Conservation (phyloP, 2,329 filamentous ascomycete genomes). For the Alternaria angustiovoidea region DNA sequence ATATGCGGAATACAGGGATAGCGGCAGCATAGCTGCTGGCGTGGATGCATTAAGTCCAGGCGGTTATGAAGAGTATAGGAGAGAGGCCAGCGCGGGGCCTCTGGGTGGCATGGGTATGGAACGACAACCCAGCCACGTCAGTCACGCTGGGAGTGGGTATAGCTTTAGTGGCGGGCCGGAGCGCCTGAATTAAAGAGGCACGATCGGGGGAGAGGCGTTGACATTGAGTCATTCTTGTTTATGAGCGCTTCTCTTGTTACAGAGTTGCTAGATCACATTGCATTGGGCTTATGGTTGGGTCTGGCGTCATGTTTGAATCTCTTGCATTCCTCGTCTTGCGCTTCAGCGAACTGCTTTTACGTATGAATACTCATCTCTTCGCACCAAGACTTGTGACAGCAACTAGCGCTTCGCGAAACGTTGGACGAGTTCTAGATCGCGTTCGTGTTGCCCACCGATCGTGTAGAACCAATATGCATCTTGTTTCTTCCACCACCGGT, state of each 20-base stretch:
- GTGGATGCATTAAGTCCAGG: conserved; percentile 43
- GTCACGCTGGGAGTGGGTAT: conserved; percentile 31
- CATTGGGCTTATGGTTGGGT: not conserved
- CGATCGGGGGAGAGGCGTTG: conserved; percentile 4
- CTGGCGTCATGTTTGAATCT: not conserved
- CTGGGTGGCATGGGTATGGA: conserved; percentile 9
- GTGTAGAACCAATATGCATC: conserved; percentile 61
- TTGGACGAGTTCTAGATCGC: conserved; percentile 49
- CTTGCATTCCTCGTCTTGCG: conserved; percentile 3
- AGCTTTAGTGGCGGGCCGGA: conserved; percentile 23
- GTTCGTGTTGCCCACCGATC: conserved; percentile 48
- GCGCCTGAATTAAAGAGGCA: not conserved
- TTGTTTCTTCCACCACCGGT: conserved; percentile 61
- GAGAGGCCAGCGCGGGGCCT: conserved; percentile 25
- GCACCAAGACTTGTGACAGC: not conserved
- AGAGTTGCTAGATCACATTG: not conserved
- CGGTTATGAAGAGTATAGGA: conserved; percentile 48
- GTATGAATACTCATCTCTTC: conserved; percentile 1
- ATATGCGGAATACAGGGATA: conserved; percentile 43
- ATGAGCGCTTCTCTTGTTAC: conserved; percentile 1
- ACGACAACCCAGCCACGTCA: conserved; percentile 17
- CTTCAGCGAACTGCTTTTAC: conserved; percentile 8
- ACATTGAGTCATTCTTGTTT: not conserved
- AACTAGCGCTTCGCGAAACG: conserved; percentile 23
- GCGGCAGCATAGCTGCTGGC: conserved; percentile 23